Percentiles rank a stretch among this genome's conserved stretches.
phyloP scores from a whole-genome alignment of 345 rosid genomes.

The Salix viminalis region DNA sequence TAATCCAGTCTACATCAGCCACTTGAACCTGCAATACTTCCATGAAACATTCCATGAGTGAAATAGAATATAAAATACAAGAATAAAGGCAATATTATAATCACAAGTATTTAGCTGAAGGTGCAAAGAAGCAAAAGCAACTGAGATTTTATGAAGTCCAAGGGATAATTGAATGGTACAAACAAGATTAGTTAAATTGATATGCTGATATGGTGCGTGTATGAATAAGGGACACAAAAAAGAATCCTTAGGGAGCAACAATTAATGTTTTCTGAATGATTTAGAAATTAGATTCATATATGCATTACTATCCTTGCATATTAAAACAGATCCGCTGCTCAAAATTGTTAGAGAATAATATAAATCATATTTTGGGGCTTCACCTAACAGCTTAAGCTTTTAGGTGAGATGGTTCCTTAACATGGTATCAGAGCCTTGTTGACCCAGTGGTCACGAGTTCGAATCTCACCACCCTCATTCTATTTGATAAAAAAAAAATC shows the following conservation, averaged over 20 bases:
- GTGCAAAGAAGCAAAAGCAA: conserved; percentile 2
- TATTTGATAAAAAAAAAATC: too few species aligned
- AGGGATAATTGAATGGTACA: too few species aligned
- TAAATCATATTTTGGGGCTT: too few species aligned
- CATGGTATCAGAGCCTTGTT: too few species aligned
- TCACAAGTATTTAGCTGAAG: background rate
- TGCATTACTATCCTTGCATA: too few species aligned
- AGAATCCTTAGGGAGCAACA: background rate
- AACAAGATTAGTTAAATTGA: background rate
- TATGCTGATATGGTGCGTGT: background rate
- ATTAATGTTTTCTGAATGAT: too few species aligned
- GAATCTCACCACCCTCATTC: too few species aligned
- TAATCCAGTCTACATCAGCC: conserved; percentile 91
- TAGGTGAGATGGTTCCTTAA: too few species aligned
- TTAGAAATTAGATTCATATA: too few species aligned
- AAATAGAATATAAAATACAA: background rate
- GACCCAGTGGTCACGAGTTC: too few species aligned
- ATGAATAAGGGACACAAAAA: background rate
- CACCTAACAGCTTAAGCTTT: too few species aligned
- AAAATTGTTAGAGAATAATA: background rate
- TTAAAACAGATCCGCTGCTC: too few species aligned
- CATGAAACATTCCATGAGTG: conserved; percentile 12
- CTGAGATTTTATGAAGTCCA: background rate
- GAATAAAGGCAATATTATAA: conserved; percentile 6
- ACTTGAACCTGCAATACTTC: conserved; percentile 65